Base-by-base conservation (phyloP, 352 stramenopile species). In the Pythium rishiriense region DNA sequence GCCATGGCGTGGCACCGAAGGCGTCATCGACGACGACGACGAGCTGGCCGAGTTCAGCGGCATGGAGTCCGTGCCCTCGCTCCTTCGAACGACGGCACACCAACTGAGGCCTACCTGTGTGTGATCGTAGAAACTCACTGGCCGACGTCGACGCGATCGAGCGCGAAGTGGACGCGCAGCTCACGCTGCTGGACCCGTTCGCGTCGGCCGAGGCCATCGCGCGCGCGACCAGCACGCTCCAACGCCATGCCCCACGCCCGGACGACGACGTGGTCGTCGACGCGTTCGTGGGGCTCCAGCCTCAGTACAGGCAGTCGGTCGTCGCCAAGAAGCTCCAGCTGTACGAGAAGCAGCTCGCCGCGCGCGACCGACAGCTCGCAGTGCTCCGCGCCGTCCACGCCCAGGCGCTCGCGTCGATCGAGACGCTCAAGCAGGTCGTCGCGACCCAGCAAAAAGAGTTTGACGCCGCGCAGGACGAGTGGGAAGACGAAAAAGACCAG, bases 401-500 rank as follows among this genome's bases (percentile, higher is more conserved):
- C 0, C 55, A 79, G 43, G 62, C 71, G 6, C 47, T 70, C 24
- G 29, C 26, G 43, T 58, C 59, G 5, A 81, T 85, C 52, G 11
- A 55, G 11, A 75, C 66, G 37, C 63, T 89, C 9, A 59, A 76
- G 26, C 58, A 55, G 8, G 63, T 75, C 1, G 55, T 91, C 0
- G 53, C 85, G 49, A 39, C 61, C 1, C 68, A 75, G 14, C 68
- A 85, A 9, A 69, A 85, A 17, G 78, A 81, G 31, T 72, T 90
- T 48, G 54, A 61, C 8, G 69, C 73, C 0, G 76, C 78, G 3
- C 79, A 91, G 43, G 68, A 84, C 19, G 75, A 81, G 28, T 90
- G 81, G 79, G 84, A 93, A 47, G 67, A 89, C n/a, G 76, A 91
- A 48, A 84, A 81, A 43, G 69, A 70, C 14, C 64, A 64, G 1